Evolutionary conservation across 495 filamentous ascomycete species (phyloP).

Genomic region (Durotheca rogersii): DNA sequence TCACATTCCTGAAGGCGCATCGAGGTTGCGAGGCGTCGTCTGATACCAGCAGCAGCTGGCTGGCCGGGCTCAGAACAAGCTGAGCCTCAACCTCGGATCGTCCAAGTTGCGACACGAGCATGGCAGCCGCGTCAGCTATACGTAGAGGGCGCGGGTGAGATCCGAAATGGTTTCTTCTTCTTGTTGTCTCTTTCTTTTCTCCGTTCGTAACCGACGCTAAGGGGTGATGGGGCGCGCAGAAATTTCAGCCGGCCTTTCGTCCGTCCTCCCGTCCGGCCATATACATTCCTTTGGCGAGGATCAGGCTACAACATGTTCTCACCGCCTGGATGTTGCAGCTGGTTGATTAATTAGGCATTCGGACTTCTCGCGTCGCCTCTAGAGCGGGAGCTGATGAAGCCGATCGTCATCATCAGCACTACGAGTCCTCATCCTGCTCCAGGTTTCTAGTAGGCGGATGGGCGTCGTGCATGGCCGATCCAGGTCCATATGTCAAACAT

Average conservation of each 20-base stretch:
- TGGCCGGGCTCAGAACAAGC: constrained; percentile 17
- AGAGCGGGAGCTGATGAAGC: constrained; percentile 1
- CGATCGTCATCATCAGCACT: constrained; percentile 2
- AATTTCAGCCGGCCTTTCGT: constrained; percentile 1
- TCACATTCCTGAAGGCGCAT: constrained; percentile 25
- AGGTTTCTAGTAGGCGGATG: constrained; percentile 3
- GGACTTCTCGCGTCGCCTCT: background rate
- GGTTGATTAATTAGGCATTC: background rate
- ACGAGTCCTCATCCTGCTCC: background rate
- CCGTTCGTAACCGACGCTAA: too few species aligned
- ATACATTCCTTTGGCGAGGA: background rate
- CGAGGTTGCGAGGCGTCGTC: constrained; percentile 20
- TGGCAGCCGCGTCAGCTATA: constrained; percentile 30
- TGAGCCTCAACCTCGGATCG: constrained; percentile 25
- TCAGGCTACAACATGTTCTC: constrained; percentile 11
- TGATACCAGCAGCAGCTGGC: constrained; percentile 20
- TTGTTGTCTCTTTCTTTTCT: too few species aligned
- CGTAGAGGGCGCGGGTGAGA: constrained; percentile 10
- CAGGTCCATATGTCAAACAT: constrained; percentile 16
- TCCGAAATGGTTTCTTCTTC: constrained; percentile 3
- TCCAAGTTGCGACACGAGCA: constrained; percentile 15
- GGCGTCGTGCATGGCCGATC: constrained; percentile 7
- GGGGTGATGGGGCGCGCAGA: background rate
- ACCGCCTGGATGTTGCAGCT: constrained; percentile 17
- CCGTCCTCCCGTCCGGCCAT: background rate